phyloP scores from a whole-genome alignment of 768 basidiomycete genomes.

The Pleurotus ostreatus region DNA sequence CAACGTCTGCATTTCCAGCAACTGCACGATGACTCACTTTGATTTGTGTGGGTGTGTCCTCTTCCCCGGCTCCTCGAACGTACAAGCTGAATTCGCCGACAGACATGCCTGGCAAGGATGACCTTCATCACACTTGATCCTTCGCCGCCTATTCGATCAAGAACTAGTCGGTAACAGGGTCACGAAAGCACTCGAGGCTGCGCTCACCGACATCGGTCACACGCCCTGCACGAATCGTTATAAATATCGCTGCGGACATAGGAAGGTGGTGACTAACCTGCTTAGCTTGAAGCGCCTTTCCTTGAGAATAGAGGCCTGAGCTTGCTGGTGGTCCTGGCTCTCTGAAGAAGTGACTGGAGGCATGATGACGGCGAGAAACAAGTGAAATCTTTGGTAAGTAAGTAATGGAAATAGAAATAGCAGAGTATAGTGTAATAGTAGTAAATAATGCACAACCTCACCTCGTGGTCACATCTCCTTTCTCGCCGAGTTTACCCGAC shows the following conservation, averaged over 20 bases:
- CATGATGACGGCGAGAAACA: slow-evolving; percentile 36
- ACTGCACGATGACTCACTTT: slow-evolving; percentile 49
- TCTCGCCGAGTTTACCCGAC: slow-evolving; percentile 36
- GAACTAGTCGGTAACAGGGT: neutral
- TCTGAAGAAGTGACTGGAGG: slow-evolving; percentile 41
- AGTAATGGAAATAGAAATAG: slow-evolving; percentile 20
- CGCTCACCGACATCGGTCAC: slow-evolving; percentile 86
- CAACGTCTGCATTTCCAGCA: neutral
- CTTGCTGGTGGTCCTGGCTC: slow-evolving; percentile 32
- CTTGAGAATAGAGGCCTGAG: slow-evolving; percentile 55
- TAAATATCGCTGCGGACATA: neutral
- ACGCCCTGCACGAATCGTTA: slow-evolving; percentile 50
- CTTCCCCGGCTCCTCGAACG: slow-evolving; percentile 86
- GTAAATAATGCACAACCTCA: slow-evolving; percentile 20
- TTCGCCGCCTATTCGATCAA: slow-evolving; percentile 52
- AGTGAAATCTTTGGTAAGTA: slow-evolving; percentile 16
- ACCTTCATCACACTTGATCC: slow-evolving; percentile 87
- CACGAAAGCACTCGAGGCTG: neutral
- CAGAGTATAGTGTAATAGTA: slow-evolving; percentile 13
- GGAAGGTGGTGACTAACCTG: slow-evolving; percentile 42
- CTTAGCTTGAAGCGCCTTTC: slow-evolving; percentile 85
- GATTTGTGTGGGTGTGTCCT: slow-evolving; percentile 85
- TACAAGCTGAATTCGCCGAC: slow-evolving; percentile 78
- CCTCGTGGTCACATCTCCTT: slow-evolving; percentile 10
- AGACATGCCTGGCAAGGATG: slow-evolving; percentile 87